phyloP scores from a whole-genome alignment of 768 basidiomycete species.

The Auriscalpium vulgare region DNA sequence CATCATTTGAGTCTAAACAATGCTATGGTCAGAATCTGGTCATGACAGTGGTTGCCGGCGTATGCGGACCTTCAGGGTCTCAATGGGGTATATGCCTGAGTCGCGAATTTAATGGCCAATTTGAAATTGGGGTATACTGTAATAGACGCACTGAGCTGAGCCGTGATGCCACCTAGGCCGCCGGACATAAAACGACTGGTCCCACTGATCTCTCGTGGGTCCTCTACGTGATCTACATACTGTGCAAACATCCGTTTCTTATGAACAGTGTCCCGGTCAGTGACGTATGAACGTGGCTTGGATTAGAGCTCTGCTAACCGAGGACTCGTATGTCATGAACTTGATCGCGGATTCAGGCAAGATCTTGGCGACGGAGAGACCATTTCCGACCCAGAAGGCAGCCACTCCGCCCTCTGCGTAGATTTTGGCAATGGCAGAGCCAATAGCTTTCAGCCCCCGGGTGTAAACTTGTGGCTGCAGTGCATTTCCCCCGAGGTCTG shows the following conservation, averaged over 20 bases:
- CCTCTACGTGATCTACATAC: slow-evolving; percentile 87
- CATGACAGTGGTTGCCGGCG: background rate
- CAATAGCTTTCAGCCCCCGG: slow-evolving; percentile 57
- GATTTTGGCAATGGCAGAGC: slow-evolving; percentile 67
- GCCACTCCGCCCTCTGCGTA: slow-evolving; percentile 84
- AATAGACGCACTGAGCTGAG: slow-evolving; percentile 70
- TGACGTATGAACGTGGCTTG: slow-evolving; percentile 3
- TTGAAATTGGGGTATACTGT: slow-evolving; percentile 5
- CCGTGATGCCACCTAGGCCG: slow-evolving; percentile 90
- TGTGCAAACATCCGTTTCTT: slow-evolving; percentile 93
- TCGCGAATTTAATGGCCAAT: slow-evolving; percentile 13
- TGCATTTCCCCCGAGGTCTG: slow-evolving; percentile 55
- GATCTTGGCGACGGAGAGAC: slow-evolving; percentile 89
- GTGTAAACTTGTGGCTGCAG: slow-evolving; percentile 35
- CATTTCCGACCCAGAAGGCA: slow-evolving; percentile 98
- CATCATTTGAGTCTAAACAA: slow-evolving; percentile 86
- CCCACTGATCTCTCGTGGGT: slow-evolving; percentile 77
- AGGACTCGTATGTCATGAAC: slow-evolving; percentile 91
- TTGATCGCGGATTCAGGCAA: slow-evolving; percentile 99
- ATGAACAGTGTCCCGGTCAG: background rate
- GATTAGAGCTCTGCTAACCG: slow-evolving; percentile 41
- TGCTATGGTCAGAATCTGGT: background rate
- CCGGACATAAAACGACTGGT: slow-evolving; percentile 91
- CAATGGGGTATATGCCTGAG: slow-evolving; percentile 90
- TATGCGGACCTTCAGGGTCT: slow-evolving; percentile 75